Base-by-base conservation (phyloP, 1,284 basidiomycete species). In the Ceraceosorus guamensis region DNA sequence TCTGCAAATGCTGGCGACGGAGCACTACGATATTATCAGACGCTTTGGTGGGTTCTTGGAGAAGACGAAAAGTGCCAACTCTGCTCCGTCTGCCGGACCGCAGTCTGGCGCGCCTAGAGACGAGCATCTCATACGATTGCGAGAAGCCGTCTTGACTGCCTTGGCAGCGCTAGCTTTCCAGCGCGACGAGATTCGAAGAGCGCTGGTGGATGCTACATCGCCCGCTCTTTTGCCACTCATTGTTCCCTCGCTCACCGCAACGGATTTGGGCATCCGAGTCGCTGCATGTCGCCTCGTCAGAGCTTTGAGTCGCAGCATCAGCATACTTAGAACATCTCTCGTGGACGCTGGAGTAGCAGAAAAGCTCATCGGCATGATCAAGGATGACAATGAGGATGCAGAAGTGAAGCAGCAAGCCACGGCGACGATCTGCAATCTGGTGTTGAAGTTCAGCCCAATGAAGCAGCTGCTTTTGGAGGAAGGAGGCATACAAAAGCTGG, bases 401-500 rank as follows among this genome's bases (percentile, higher is more conserved):
- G 56, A 65, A 46, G 60, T 74, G 45, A 64, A 62, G 48, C 50
- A 61, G 5, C 67, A 75, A 45, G 71, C 64, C 1, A 59, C 66
- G 4, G 71, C 63, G 39, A 52, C 67, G 7, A 52, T 75, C 14
- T 70, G 70, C 63, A 73, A 75, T 50, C 52, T 75, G 33, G 68
- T 70, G 34, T 57, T 73, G 37, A 66, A 67, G 34, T 71, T 69
- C 44, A 67, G 65, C 45, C 73, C 73, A 18, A 72, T 72, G 71
- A 69, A 70, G 47, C 56, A 63, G 50, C 50, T 58, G 18, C 60
- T 73, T 3, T 41, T 69, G 33, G 65, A 69, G 44, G 53, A 60
- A 2, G 67, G 63, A 14, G 68, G 71, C 1, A 43, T 73, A 8
- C 57, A 62, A 48, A 53, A 41, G 16, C 57, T 73, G 8, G 63